Evolutionary conservation across 345 rosid genomes (phyloP), one percentile per base, ranked within the genome.

Genomic region (Barbarea vulgaris): DNA sequence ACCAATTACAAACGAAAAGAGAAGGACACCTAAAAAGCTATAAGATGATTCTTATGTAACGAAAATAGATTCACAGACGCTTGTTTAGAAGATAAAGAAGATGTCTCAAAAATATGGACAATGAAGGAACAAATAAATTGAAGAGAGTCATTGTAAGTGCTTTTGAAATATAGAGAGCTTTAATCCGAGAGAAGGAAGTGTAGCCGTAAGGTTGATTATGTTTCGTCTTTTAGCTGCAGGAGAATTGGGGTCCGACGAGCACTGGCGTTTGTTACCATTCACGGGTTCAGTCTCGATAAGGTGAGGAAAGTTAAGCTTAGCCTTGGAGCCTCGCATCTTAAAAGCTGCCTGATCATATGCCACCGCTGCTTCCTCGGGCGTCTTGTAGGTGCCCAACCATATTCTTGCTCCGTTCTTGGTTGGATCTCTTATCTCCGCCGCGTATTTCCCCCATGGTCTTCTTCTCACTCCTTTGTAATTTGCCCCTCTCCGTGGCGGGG

Each of bases 381-480:
- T 85, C 82, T 76, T 77, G 48, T 83, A 81, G 5, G 86, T 85
- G 64, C 88, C 86, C 6, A 85, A 83, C 88, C 88, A 85, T 22
- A 30, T 31, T 62, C 88, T 77, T 2, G 83, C 72, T 1, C 88
- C 85, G 1, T 79, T 82, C 66, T 67, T 83, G 37, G 54, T 79
- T 2, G 80, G 86, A 56, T 76, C 83, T 39, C 85, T 64, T 9
- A 84, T 72, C 84, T 82, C 85, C 0, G 85, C 85, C 10, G 81
- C 85, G 4, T 77, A 82, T 53, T 80, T 82, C 37, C 87, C 85
- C 87, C 87, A 84, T 5, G 87, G 84, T 47, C 87, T 27, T 58
- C 86, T 79, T 75, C 79, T 78, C 18, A 82, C 82, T 10, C 83
- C 81, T 22, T 27, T 75, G 50, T 55, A 74, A 46, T 34, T 74